Base-by-base conservation (phyloP, 306 rosid genomes). In the Clitoria ternatea region DNA sequence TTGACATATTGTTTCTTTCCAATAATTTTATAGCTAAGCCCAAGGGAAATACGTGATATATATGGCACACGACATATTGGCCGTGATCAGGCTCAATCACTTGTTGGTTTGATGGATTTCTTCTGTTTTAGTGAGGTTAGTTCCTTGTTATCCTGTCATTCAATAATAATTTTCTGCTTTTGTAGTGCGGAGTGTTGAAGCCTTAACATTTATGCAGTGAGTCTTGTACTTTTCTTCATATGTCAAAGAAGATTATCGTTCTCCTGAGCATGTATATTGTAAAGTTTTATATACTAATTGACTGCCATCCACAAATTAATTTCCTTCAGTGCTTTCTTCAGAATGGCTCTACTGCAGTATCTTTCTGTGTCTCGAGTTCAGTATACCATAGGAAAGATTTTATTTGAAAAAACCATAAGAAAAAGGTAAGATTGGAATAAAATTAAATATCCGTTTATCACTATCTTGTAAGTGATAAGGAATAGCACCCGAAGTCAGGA, bases 81-180 rank as follows among this genome's bases (percentile, higher is more conserved):
- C 61, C 97, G 92, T 52, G 98, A 93, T 75, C 94, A 93, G 74
- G 97, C 96, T 35, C 88, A 77, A 42, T 81, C 83, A n/a, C 96
- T 93, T 77, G 94, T 84, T 82, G 90, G 89, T 74, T 80, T 93
- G 81, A 93, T 93, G 98, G 98, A 93, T 85, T 87, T 93, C 80
- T 93, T 93, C 82, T 93, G 98, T 85, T 90, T 93, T 74, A 93
- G 96, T 67, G 98, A 93, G 97, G 98, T 90, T 37, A 45, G 90
- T 84, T 65, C 42, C 47, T 33, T 52, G 26, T 45, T 18, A 50
- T n/a, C 36, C 44, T 43, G 36, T 60, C 72, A 52, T 59, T 42
- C 66, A 33, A 22, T 14, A 40, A 23, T 63, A 24, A 66, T 39
- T 54, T 54, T 27, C 9, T 56, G 40, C 40, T 29, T 29, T 56